Evolutionary conservation across 2,329 filamentous ascomycete genomes (phyloP), one percentile per base, ranked within the genome.

Genomic region (Colletotrichum viniferum): DNA sequence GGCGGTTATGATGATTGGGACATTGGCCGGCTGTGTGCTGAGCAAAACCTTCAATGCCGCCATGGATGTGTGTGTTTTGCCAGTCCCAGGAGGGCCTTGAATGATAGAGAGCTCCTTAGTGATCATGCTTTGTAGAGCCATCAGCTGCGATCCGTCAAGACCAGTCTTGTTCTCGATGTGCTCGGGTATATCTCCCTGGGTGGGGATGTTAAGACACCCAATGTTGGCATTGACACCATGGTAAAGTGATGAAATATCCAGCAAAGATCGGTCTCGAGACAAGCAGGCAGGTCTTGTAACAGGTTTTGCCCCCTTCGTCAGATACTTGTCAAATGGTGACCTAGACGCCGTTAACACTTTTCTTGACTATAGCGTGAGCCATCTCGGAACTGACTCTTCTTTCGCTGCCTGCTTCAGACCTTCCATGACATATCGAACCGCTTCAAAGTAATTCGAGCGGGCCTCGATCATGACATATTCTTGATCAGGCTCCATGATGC

Each of bases 31-130:
- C 79, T 91, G 88, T 69, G 94, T 94, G 2, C 87, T 83, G 1
- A 95, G 85, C 69, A 96, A 85, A 2, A 93, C 87, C 62, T 90
- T 91, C 12, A 98, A 82, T 0, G 94, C 93, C 30, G 92, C 86
- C 3, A 96, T 91, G 0, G 95, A 97, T 0, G 96, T 94, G 77
- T 94, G 94, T 0, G 96, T 98, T 81, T 98, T 98, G 6, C 90
- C 90, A 0, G 90, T 91, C 0, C 90, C 90, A 0, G 95, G 96
- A 12, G 96, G 96, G 0, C 96, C 96, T 85, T 98, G 96, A 0
- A 98, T 84, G 36, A 98, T 92, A 0, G 95, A 91, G 2, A 98
- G 80, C 62, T 91, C 90, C 72, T 92, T 94, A 0, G 92, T 94
- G 1, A 97, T 84, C 76, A 98, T 96, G 2, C 91, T 87, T 18